Evolutionary conservation across 140 eudicot species (phyloP), one percentile per base, ranked within the genome.

Genomic region (Ambrosia hybrid): DNA sequence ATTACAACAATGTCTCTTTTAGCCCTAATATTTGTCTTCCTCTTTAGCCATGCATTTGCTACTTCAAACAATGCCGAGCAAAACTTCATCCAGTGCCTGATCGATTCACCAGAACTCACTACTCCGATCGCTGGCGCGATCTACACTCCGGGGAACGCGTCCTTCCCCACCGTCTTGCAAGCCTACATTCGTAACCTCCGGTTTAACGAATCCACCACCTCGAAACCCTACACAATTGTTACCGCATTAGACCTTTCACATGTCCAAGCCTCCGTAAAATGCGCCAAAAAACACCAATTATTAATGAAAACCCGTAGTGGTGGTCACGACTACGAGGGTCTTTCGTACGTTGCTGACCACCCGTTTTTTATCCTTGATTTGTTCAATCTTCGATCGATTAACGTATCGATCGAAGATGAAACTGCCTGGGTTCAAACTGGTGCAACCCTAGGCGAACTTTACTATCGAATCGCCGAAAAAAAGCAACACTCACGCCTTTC

Each of bases 241-340:
- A 75, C 90, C 1, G 84, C 86, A 0, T 12, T 59, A 49, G 81
- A 84, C 60, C 80, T 70, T n/a, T 82, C 88, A 5, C 90, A 87
- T 17, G 66, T 82, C 4, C 84, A 62, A 12, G 80, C 84, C 52
- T 49, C 85, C 11, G 53, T 84, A 16, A 4, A 65, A 58, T 87
- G 94, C 36, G 77, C 84, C 45, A 87, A 80, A 56, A 30, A 51
- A 3, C 79, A 70, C 59, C 81, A 73, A 9, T 11, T 87, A 13
- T 71, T 76, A 14, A 71, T 87, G 62, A 82, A 76, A 71, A 82
- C 82, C 6, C 67, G 94, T 68, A 84, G 90, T 8, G 90, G 94
- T 0, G 94, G 94, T 26, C 94, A 88, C 7, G 95, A 88, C 56
- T 88, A 80, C 73, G 95, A 88, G 78, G 95, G 95, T 3, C 33